phyloP scores from a whole-genome alignment of 2,329 filamentous ascomycete species.

The Paecilomyces sp. region DNA sequence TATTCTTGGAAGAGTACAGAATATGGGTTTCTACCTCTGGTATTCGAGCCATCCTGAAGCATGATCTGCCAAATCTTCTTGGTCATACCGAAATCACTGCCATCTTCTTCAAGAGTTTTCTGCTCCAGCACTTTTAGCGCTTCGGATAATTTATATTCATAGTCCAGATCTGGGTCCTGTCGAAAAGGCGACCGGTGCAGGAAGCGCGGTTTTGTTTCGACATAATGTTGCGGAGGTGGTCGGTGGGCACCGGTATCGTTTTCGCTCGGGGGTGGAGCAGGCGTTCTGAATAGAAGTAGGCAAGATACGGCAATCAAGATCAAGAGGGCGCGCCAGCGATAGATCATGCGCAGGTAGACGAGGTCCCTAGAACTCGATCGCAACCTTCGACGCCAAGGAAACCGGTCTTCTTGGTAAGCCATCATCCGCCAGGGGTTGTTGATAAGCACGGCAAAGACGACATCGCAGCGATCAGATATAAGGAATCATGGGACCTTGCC shows the following conservation, averaged over 20 bases:
- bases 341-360: too few species aligned
- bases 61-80: slow-evolving; percentile 26
- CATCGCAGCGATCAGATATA: too few species aligned
- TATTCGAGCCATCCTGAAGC: slow-evolving; percentile 8
- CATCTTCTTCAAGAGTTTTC: slow-evolving; percentile 5
- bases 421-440: too few species aligned
- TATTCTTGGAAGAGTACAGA: slow-evolving; percentile 17
- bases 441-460: too few species aligned
- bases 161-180: slow-evolving; percentile 17
- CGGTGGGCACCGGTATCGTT: neutral
- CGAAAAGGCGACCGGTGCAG: slow-evolving; percentile 23
- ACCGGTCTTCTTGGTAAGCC: too few species aligned
- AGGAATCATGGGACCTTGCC: too few species aligned
- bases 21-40: slow-evolving; percentile 13
- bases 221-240: neutral
- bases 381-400: too few species aligned
- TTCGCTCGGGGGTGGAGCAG: neutral
- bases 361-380: too few species aligned
- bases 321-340: too few species aligned
- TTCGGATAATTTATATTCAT: slow-evolving; percentile 15
- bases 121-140: slow-evolving; percentile 18
- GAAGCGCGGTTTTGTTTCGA: slow-evolving; percentile 16
- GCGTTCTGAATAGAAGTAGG: neutral
- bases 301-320: too few species aligned
- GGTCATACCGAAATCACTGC: slow-evolving; percentile 4